Evolutionary conservation across 345 rosid species (phyloP), one percentile per base, ranked within the genome.

Genomic region (Atalantia buxifolia): DNA sequence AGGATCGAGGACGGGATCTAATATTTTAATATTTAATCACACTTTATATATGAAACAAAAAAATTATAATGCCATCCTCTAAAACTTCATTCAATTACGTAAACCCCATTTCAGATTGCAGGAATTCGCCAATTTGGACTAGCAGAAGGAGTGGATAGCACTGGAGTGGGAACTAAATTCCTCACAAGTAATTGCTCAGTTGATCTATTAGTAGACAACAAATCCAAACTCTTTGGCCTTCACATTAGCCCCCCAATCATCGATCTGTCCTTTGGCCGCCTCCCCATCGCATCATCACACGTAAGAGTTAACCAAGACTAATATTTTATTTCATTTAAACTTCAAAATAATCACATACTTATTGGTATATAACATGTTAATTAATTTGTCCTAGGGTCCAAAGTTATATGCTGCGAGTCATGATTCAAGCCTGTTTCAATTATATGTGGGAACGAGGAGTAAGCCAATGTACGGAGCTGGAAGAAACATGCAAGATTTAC

Each of bases 391-490:
- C 50, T 13, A 92, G 92, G 94, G 89, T 27, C 79, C 88, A 50
- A 86, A 88, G 72, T 45, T 93, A 9, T 88, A 91, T 59, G 95
- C 89, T 0, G 83, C 80, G 57, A 88, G 87, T 60, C 75, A 84
- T 21, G 79, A 84, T 55, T 72, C 85, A 25, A 85, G 89, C 48
- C 22, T 30, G 70, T 92, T 90, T 79, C 5, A 69, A 48, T 61
- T 95, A 55, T 72, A 72, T 36, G 84, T 90, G 35, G 98, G 92
- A 66, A 88, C 92, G 24, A 85, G 69, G 84, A 92, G 86, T 81
- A 89, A 80, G 53, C 90, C 94, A 0, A 86, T 95, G 95, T 95
- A 95, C 68, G 98, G 95, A 7, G 98, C 98, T 0, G 98, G 98
- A 65, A 81, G 91, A 70, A 90, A 74, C 78, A 93, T 93, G 97